Evolutionary conservation across 257 asterid genomes (phyloP), one percentile per base, ranked within the genome.

Genomic region (Osmanthus fragrans): DNA sequence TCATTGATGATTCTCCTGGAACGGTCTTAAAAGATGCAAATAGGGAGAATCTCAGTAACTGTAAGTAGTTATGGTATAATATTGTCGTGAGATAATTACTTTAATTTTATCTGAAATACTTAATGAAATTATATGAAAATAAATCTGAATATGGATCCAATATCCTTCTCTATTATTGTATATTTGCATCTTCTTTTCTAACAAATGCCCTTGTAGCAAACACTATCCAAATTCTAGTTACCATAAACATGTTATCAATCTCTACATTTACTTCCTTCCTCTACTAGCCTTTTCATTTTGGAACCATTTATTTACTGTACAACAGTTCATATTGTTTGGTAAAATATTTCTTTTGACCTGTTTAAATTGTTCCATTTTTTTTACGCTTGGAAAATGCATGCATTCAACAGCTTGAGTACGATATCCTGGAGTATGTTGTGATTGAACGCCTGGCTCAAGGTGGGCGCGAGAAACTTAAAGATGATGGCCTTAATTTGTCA

Each of bases 381-480:
- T 74, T 8, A 19, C 71, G 72, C 37, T 74, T 76, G 15, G 27
- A 19, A 18, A 40, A 73, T 80, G 58, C 74, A 58, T 74, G 66
- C 73, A 72, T 81, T 80, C 64, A 72, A 86, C 97, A 96, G 99
- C 91, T 96, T 67, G 99, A 96, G 91, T 96, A 93, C 87, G 99
- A 96, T 80, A 90, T 96, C 76, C 82, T 96, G 94, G 99, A 93
- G 88, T 96, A 91, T 82, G 99, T 96, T 74, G 99, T 96, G 77
- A 90, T 96, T 71, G 99, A 96, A 83, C 98, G 99, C 68, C 81
- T 96, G 91, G 99, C 92, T 37, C 98, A 93, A 88, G 92, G 95
- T 86, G 99, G 99, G 27, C 97, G 99, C 3, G 99, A 93, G 82
- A 96, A 96, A 90, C 97, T 96, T 78, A 96, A 96, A 84, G 99